phyloP scores from a whole-genome alignment of 352 stramenopile species.

The Peronospora tabacina region DNA sequence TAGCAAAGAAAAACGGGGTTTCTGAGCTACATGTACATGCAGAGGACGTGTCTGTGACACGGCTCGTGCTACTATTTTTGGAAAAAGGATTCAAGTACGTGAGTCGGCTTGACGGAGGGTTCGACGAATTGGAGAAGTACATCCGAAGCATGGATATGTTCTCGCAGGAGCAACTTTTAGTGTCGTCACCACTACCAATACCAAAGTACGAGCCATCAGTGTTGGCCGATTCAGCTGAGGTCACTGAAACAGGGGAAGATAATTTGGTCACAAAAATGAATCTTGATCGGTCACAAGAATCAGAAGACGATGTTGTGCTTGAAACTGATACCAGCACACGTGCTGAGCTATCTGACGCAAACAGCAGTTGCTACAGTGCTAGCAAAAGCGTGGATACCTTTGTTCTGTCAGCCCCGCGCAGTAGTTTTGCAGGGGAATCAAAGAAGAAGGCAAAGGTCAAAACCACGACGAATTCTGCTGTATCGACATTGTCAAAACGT shows the following conservation, averaged over 20 bases:
- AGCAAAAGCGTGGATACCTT: slow-evolving; percentile 2
- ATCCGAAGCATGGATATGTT: slow-evolving; percentile 60
- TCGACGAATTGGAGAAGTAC: slow-evolving; percentile 67
- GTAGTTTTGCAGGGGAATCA: slow-evolving; percentile 1
- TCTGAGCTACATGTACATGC: slow-evolving; percentile 26
- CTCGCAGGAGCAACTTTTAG: slow-evolving; percentile 64
- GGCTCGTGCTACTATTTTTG: slow-evolving; percentile 79
- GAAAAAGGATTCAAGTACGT: slow-evolving; percentile 85
- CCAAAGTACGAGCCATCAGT: slow-evolving; percentile 2
- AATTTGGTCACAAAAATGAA: slow-evolving; percentile 50
- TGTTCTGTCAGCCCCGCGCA: slow-evolving; percentile 10
- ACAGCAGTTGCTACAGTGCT: not conserved
- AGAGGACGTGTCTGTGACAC: slow-evolving; percentile 69
- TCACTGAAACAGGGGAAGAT: slow-evolving; percentile 24
- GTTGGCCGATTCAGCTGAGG: slow-evolving; percentile 10
- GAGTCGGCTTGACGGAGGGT: slow-evolving; percentile 72
- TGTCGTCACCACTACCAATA: slow-evolving; percentile 27
- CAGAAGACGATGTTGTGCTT: slow-evolving; percentile 29
- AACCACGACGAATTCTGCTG: slow-evolving; percentile 33
- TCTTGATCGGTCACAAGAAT: slow-evolving; percentile 24
- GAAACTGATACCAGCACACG: slow-evolving; percentile 4
- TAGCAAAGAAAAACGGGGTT: slow-evolving; percentile 28
- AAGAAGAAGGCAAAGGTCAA: slow-evolving; percentile 22
- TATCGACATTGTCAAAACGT: slow-evolving; percentile 47
- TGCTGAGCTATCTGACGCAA: slow-evolving; percentile 6